phyloP scores from a whole-genome alignment of 2,329 filamentous ascomycete genomes.

The Verticillium isaacii region DNA sequence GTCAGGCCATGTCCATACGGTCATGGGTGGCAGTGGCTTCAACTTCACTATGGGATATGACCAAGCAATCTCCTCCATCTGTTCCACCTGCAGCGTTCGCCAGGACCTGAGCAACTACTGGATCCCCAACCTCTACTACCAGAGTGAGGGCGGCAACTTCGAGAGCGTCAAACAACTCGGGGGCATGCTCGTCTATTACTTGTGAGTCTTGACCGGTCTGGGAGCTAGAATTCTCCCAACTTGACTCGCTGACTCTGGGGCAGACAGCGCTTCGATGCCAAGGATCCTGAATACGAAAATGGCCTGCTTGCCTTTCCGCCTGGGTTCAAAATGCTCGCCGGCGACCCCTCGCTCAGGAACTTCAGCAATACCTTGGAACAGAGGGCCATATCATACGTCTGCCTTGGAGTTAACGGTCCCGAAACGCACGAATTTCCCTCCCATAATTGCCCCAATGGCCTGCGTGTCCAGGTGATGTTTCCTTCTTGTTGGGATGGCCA shows the following conservation, averaged over 20 bases:
- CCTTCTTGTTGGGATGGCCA: conserved; percentile 60
- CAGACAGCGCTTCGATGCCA: conserved; percentile 34
- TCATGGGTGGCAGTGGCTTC: conserved; percentile 60
- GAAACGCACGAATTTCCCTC: conserved; percentile 50
- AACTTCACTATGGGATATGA: conserved; percentile 47
- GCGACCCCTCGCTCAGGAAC: conserved; percentile 40
- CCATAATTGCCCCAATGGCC: conserved; percentile 46
- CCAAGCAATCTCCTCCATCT: conserved; percentile 47
- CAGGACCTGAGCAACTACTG: conserved; percentile 65
- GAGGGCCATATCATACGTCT: conserved; percentile 50
- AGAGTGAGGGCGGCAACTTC: conserved; percentile 52
- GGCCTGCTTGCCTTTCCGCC: conserved; percentile 55
- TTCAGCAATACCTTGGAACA: conserved; percentile 39
- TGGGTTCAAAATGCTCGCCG: conserved; percentile 63
- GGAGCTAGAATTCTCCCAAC: background rate
- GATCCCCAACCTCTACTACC: conserved; percentile 52
- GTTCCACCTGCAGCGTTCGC: conserved; percentile 60
- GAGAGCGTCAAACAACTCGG: conserved; percentile 34
- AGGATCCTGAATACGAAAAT: conserved; percentile 32
- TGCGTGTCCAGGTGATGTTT: conserved; percentile 51
- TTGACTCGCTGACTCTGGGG: background rate
- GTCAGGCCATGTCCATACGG: conserved; percentile 53
- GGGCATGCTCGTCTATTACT: conserved; percentile 45
- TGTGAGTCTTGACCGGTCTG: conserved; percentile 25
- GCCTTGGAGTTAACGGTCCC: conserved; percentile 39